Evolutionary conservation across 2,329 filamentous ascomycete species (phyloP), one percentile per base, ranked within the genome.

Genomic region (Trichoderma oligosporum): DNA sequence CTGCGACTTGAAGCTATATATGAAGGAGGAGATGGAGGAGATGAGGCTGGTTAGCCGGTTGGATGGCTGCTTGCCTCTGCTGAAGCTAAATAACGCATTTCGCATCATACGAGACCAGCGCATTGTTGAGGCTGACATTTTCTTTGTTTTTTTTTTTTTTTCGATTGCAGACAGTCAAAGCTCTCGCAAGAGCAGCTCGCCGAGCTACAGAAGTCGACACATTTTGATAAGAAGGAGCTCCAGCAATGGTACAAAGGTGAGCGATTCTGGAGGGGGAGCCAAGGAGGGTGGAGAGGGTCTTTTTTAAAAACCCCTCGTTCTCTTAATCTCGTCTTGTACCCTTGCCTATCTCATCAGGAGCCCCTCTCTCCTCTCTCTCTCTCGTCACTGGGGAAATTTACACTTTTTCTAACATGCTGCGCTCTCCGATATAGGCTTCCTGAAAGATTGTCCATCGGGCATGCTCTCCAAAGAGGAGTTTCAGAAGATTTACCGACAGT

Each of bases 221-320:
- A 97, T 76, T 99, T 99, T 71, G 94, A 99, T 76, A 97, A 97
- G 86, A 97, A 97, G 81, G 94, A 99, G 76, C 76, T 99, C 71
- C 94, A 99, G 74, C 93, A 97, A 85, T 99, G 94, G 94, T 97
- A 99, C 77, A 97, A 97, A 82, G 94, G 94, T 96, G 75, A 63
- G 84, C 38, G 47, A n/a, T 38, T 16, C 38, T 4, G 3, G 4
- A n/a, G n/a, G n/a, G n/a, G n/a, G n/a, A n/a, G 8, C 8, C 22
- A 29, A 27, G 16, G 33, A 22, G 35, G 18, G 18, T 18, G 38
- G 38, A 35, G 27, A 35, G 44, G 18, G n/a, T n/a, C n/a, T n/a
- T n/a, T n/a, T 8, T 14, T 18, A 25, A 6, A 16, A 44, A 16
- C 29, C 27, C n/a, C 49, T 35, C 38, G 25, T 14, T 25, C 49